phyloP scores from a whole-genome alignment of 371 early-diverging fungal species.

The Chytridiales sp. region DNA sequence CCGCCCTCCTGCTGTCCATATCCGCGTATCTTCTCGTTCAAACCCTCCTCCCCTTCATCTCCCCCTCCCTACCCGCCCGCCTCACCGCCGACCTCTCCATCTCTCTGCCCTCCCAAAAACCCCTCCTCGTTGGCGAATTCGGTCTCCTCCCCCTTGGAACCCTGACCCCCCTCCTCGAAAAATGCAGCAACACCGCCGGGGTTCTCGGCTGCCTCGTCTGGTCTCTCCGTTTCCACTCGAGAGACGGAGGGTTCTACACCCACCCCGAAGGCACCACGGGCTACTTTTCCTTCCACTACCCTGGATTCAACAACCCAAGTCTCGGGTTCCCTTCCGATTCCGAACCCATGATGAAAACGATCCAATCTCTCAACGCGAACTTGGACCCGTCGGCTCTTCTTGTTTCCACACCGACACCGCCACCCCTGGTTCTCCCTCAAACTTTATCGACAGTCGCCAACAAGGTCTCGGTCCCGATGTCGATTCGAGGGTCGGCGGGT shows the following conservation, averaged over 20 bases:
- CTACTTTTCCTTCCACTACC: conserved; percentile 43
- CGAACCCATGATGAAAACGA: no score
- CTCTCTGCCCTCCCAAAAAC: conserved; percentile 27
- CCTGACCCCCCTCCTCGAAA: conserved; percentile 21
- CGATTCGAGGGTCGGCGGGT: no score
- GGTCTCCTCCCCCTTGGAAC: conserved; percentile 25
- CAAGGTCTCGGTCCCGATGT: no score
- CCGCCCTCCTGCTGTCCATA: conserved; percentile 1
- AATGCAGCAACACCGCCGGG: not conserved
- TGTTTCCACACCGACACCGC: no score
- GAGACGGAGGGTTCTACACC: conserved; percentile 46
- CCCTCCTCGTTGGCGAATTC: conserved; percentile 42
- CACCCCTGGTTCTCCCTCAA: no score
- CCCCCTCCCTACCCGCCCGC: conserved; percentile 25
- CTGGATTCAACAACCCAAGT: no score
- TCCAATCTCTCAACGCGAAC: no score
- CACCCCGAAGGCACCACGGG: conserved; percentile 35
- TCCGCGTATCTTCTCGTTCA: conserved; percentile 2
- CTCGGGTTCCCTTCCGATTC: no score
- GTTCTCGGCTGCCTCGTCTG: conserved; percentile 39
- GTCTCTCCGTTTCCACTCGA: conserved; percentile 38
- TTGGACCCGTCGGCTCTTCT: no score
- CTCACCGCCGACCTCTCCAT: conserved; percentile 16
- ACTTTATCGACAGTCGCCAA: no score
- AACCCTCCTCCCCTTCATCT: conserved; percentile 1